Base-by-base conservation (phyloP, 75 land plant species). In the Pinus taeda region DNA sequence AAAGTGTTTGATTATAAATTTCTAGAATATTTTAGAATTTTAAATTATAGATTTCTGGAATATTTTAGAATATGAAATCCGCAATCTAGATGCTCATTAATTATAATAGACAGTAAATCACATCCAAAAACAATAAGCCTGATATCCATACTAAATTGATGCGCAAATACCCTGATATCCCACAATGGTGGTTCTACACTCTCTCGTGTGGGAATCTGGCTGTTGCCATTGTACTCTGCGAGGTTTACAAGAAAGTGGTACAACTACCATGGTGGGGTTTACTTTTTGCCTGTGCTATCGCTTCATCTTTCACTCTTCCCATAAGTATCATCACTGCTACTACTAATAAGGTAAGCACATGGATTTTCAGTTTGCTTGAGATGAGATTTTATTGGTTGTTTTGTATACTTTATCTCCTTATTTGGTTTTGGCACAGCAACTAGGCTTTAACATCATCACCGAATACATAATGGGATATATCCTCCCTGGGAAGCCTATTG, bases 251-350 rank as follows among this genome's bases (percentile, higher is more conserved):
- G 14, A 74, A 85, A 18, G 79, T 88, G 73, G 86, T 95, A 76
- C 98, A 95, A 74, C 83, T 95, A 71, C 95, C 86, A 77, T 93
- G 95, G 95, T 95, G 98, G 95, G 96, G 93, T 26, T 89, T 95
- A 60, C 37, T 91, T 58, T 81, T 93, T 67, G 94, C 98, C 30
- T 83, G 89, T 81, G 85, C 45, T n/a, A 37, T 93, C 79, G 89
- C 98, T 30, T 85, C 85, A 5, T 42, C 75, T 1, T 95, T 95
- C 82, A 95, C 96, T 36, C 94, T 95, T 61, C 96, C 98, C 1
- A 86, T 91, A 59, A 88, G 92, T 73, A 82, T 93, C 60, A 91
- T 95, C 45, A 93, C 90, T 86, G 98, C 98, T 21, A 91, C 95
- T 36, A 93, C 98, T 76, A 95, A 95, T 67, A 91, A 90, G 89